phyloP scores from a whole-genome alignment of 208 protist species.

The Leishmania major region DNA sequence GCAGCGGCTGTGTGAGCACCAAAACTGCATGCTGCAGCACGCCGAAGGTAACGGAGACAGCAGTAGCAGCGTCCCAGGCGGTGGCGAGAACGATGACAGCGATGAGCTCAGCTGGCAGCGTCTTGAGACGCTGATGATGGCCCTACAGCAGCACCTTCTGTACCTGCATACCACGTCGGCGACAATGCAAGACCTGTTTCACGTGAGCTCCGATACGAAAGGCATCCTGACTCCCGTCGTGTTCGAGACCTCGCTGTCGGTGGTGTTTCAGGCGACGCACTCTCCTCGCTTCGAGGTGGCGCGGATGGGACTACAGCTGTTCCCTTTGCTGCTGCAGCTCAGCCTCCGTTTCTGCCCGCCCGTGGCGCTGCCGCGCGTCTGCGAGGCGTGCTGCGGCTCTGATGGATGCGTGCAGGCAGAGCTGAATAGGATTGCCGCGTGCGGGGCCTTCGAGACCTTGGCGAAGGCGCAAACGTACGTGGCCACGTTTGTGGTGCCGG shows the following conservation, averaged over 20 bases:
- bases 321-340: conserved; percentile 73
- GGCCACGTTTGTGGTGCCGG: conserved; percentile 39
- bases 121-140: conserved; percentile 84
- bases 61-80: neutral
- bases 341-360: conserved; percentile 48
- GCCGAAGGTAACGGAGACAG: conserved; percentile 16
- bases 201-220: conserved; percentile 6
- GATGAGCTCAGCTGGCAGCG: conserved; percentile 52
- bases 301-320: conserved; percentile 68
- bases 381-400: conserved; percentile 34
- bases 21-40: conserved; percentile 15
- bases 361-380: conserved; percentile 22
- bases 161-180: conserved; percentile 10
- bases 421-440: conserved; percentile 13
- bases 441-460: conserved; percentile 9
- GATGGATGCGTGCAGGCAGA: conserved; percentile 30
- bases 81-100: neutral
- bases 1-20: conserved; percentile 29
- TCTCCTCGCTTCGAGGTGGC: conserved; percentile 63
- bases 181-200: conserved; percentile 31
- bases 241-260: conserved; percentile 20
- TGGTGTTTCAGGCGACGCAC: conserved; percentile 31
- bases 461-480: conserved; percentile 27
- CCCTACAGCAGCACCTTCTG: conserved; percentile 66
- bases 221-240: conserved; percentile 9